Conservation (phyloP, 1,139 yeast genomes). For the Taiozyma onychis region DNA sequence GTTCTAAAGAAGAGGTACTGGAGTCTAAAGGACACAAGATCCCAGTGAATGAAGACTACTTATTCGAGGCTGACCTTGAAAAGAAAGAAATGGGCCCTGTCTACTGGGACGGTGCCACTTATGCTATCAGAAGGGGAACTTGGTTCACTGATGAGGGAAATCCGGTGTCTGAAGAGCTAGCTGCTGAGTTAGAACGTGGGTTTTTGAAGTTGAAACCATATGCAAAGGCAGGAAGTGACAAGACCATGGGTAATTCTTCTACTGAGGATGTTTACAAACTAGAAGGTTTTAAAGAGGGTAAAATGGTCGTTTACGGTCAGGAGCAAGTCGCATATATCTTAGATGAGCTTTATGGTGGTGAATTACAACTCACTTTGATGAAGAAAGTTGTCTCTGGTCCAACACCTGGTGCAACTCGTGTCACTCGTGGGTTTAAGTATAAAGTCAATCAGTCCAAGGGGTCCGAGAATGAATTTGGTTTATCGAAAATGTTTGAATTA, state of each 20-base stretch:
- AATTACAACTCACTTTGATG: constrained; percentile 22
- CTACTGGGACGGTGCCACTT: constrained; percentile 88
- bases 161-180: constrained; percentile 50
- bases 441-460: constrained; percentile 4
- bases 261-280: constrained; percentile 19
- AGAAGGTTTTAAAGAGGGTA: constrained; percentile 21
- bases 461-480: not conserved
- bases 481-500: constrained; percentile 14
- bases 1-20: constrained; percentile 3
- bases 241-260: constrained; percentile 2
- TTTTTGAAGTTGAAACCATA: constrained; percentile 30
- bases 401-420: constrained; percentile 25
- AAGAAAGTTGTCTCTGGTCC: constrained; percentile 11
- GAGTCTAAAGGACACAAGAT: constrained; percentile 24
- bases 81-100: constrained; percentile 56
- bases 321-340: constrained; percentile 33
- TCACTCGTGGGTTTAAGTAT: constrained; percentile 26
- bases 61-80: constrained; percentile 64
- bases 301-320: constrained; percentile 27
- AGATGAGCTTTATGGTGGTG: constrained; percentile 30
- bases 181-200: constrained; percentile 56
- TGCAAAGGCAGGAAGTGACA: constrained; percentile 4
- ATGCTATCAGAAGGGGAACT: constrained; percentile 76
- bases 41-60: constrained; percentile 74
- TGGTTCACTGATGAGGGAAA: constrained; percentile 68